Evolutionary conservation across 768 basidiomycete genomes (phyloP).

Genomic region (Boletus subcaerulescens): DNA sequence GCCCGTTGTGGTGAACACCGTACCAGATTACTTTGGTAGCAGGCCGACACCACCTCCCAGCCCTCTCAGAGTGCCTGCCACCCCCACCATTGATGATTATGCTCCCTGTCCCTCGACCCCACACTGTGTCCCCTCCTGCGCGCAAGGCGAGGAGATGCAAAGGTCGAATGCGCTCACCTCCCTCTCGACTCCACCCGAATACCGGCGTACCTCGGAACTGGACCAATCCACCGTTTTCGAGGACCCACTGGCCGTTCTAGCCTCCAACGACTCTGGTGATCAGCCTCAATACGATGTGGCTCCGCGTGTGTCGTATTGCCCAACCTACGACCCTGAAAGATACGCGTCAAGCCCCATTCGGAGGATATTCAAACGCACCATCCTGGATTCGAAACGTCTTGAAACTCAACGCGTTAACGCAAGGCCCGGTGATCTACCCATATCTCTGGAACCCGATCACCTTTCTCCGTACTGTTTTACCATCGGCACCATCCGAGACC

Average conservation of each 20-base stretch:
- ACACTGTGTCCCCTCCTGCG: background rate
- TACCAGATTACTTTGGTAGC: background rate
- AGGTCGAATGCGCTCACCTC: background rate
- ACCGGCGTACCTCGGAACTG: background rate
- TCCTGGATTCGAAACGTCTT: background rate
- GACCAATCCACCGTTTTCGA: background rate
- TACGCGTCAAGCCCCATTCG: slow-evolving; percentile 16
- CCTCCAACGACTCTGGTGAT: background rate
- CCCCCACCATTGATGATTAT: background rate
- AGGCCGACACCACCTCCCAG: slow-evolving; percentile 6
- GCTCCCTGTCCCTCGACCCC: slow-evolving; percentile 19
- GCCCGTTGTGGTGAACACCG: slow-evolving; percentile 3
- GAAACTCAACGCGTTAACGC: background rate
- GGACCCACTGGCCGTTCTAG: background rate
- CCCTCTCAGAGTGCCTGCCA: background rate
- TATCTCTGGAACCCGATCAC: background rate
- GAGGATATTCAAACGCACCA: slow-evolving; percentile 11
- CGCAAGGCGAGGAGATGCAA: background rate
- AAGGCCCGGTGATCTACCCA: background rate
- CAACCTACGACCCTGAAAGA: background rate
- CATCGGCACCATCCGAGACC: slow-evolving; percentile 1
- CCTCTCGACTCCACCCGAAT: too few species aligned
- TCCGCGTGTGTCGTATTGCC: background rate
- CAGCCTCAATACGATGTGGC: background rate
- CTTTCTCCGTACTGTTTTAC: slow-evolving; percentile 2